A percentile compares a stretch with the other conserved stretches of the same genome.
Evolutionary conservation across 805 yeast genomes (phyloP).

Genomic region (Candida ulmi): DNA sequence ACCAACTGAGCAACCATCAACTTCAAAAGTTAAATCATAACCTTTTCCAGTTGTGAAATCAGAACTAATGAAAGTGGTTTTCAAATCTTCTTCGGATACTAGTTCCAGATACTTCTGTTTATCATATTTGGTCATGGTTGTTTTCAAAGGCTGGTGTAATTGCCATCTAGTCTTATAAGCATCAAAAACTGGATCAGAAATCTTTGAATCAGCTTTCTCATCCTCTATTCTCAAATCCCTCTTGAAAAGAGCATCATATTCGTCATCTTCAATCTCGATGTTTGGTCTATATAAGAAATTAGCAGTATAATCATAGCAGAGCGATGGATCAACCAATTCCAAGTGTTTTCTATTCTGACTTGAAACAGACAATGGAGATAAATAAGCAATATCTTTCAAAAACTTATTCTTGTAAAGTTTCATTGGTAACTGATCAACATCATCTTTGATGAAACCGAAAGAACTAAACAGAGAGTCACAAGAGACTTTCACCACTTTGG

Average conservation of each 20-base stretch:
- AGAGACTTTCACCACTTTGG: constrained; percentile 53
- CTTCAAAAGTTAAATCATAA: constrained; percentile 31
- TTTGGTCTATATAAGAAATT: constrained; percentile 16
- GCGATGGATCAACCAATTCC: constrained; percentile 10
- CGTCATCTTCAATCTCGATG: constrained; percentile 9
- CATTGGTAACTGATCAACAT: constrained; percentile 53
- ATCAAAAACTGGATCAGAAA: constrained; percentile 14
- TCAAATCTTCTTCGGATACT: constrained; percentile 4
- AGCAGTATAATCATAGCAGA: constrained; percentile 6
- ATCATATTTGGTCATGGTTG: constrained; percentile 9
- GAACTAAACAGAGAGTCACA: constrained; percentile 63
- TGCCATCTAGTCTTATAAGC: constrained; percentile 20
- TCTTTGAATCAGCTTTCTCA: background rate
- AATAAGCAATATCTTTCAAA: constrained; percentile 44
- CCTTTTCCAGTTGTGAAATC: constrained; percentile 20
- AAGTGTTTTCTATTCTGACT: constrained; percentile 13
- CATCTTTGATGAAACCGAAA: constrained; percentile 64
- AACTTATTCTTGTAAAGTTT: constrained; percentile 41
- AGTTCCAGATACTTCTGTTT: constrained; percentile 2
- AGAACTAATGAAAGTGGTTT: constrained; percentile 3
- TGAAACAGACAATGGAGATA: constrained; percentile 37
- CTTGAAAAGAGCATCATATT: background rate
- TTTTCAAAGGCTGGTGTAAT: constrained; percentile 6
- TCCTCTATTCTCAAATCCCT: background rate
- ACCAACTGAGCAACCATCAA: constrained; percentile 28